Evolutionary conservation across 169 alveolate genomes (phyloP), one percentile per base, ranked within the genome.

Genomic region (Eimeria falciformis): DNA sequence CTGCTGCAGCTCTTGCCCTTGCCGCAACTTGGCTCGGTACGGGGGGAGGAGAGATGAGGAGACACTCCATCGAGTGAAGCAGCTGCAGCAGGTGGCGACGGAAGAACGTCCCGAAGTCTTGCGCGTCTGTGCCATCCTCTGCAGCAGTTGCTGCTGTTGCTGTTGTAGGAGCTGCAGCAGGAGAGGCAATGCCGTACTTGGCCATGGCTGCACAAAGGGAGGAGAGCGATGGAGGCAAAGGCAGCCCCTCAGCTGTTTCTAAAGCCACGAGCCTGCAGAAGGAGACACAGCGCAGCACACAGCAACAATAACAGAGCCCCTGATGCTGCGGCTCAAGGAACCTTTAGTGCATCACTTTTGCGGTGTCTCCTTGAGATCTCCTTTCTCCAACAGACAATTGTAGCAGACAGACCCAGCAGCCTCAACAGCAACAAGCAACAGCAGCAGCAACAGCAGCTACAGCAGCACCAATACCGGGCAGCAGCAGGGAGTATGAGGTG

Each of bases 401-500:
- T 14, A 11, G 62, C 62, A 50, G 62, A 50, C 62, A 50, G 62
- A 50, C n/a, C 7, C 53, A 18, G 65, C 66, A 37, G 21, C 62
- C 21, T 14, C 84, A 45, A 21, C 66, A 73, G n/a, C 0, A 14
- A 27, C 65, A 73, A 43, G 12, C 75, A 73, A 40, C 84, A 73
- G 45, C 56, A 37, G 40, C 62, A 45, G 45, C 1, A 40, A 37
- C 25, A 27, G 33, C 58, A 40, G 65, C 62, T 27, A n/a, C 33
- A 18, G 50, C 84, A 73, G 65, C 84, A 37, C 18, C 66, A 7
- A 11, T 73, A 73, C 84, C 84, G 37, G 56, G 84, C 84, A 43
- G 84, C 84, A 73, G 84, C 84, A 73, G 84, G 84, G n/a, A 73
- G 84, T 43, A 73, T 73, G 37, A 73, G 84, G 62, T 73, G 84